phyloP scores from a whole-genome alignment of 164 flowering plant genomes.

The Cinnamomum micranthum region DNA sequence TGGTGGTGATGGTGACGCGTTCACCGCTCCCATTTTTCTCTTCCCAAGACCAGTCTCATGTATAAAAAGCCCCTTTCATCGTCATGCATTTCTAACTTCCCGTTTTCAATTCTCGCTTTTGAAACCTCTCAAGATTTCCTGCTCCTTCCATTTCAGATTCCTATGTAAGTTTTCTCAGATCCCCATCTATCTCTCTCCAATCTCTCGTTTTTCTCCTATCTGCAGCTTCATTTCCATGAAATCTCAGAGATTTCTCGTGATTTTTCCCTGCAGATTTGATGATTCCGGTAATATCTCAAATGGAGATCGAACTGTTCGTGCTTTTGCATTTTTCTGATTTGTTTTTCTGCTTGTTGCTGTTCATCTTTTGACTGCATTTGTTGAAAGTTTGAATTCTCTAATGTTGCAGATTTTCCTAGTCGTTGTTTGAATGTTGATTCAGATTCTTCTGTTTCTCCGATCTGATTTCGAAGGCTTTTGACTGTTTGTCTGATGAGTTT shows the following conservation, averaged over 20 bases:
- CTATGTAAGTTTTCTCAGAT: too few species aligned
- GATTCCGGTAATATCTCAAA: neutral
- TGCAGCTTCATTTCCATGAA: neutral
- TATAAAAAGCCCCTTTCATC: neutral
- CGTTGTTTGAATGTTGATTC: neutral
- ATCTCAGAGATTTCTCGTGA: neutral
- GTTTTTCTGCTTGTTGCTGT: neutral
- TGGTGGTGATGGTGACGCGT: too few species aligned
- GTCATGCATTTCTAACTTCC: neutral
- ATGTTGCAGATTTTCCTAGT: neutral
- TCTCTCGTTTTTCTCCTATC: neutral
- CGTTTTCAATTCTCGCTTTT: neutral
- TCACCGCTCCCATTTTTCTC: too few species aligned
- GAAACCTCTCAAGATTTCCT: neutral
- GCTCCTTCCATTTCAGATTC: neutral
- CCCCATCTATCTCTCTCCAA: neutral
- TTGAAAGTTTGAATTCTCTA: neutral
- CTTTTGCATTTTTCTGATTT: neutral
- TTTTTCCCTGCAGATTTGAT: neutral
- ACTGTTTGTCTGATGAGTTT: neutral
- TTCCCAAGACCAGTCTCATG: too few species aligned
- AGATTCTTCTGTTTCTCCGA: too few species aligned
- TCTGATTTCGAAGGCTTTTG: neutral
- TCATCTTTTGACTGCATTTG: neutral
- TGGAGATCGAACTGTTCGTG: neutral